A percentile compares a stretch with the other conserved stretches of the same genome.
These are phyloP conservation scores for Albatrellus ellisii DNA, from an alignment of 768 basidiomycete species.

Conservation along the genomic window DNA sequence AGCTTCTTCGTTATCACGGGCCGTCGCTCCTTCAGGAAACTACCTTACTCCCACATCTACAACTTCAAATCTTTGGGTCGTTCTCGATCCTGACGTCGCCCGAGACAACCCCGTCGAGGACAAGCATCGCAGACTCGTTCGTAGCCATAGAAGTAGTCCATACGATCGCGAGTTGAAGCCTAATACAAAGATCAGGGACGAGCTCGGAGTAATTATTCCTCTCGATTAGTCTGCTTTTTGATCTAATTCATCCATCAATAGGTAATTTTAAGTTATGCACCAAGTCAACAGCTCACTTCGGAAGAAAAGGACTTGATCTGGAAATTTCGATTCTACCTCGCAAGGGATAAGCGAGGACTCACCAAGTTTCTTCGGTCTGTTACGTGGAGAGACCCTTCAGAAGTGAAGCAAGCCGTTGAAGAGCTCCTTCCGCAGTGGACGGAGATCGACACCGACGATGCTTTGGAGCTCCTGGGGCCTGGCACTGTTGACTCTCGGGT, in stretches of 20 bases:
- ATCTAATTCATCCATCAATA: conserved; percentile 19
- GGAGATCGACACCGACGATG: conserved; percentile 94
- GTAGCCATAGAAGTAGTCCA: conserved; percentile 90
- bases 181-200: conserved; percentile 90
- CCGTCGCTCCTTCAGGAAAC: conserved; percentile 25
- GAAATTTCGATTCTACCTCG: conserved; percentile 98
- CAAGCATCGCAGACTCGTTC: conserved; percentile 87
- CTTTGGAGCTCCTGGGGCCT: conserved; percentile 87
- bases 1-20: conserved; percentile 22
- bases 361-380: conserved; percentile 98
- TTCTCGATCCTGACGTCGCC: conserved; percentile 82
- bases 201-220: conserved; percentile 55
- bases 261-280: conserved; percentile 87
- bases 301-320: conserved; percentile 96
- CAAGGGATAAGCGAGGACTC: conserved; percentile 81
- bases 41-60: conserved; percentile 31
- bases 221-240: not conserved
- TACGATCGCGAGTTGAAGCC: conserved; percentile 95
- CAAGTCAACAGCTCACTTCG: conserved; percentile 72
- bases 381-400: conserved; percentile 91
- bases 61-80: conserved; percentile 61
- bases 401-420: conserved; percentile 97
- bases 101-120: conserved; percentile 96
- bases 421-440: conserved; percentile 94
- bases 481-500: conserved; percentile 85